Evolutionary conservation across 371 early-diverging fungal species (phyloP), one percentile per base, ranked within the genome.

Genomic region (Haplosporangium sp.): DNA sequence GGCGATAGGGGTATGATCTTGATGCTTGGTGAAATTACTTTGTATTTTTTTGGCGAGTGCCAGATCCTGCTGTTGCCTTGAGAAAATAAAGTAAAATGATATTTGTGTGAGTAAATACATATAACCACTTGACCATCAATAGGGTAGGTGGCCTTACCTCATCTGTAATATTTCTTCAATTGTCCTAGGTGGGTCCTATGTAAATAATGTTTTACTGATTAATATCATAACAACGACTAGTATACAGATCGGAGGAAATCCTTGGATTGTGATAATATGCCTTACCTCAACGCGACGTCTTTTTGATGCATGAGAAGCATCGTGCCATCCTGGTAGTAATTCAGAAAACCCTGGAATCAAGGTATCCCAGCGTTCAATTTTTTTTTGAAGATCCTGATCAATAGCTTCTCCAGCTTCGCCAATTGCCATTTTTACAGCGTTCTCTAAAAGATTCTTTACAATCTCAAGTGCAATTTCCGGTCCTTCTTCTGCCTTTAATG

Each of bases 351-450:
- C 61, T 40, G 65, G 61, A 5, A 63, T 37, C 7, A 71, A 48
- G 5, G 17, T 20, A 47, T 75, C 52, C 75, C 63, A 65, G 1
- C 56, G 69, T 34, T 56, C 42, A 13, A 75, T 13, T 13, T 53
- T 50, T 9, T 48, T 40, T 3, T 20, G 57, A 39, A 60, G 19
- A 2, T 61, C 47, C 11, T 64, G 62, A 13, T 15, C 40, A 40
- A 61, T 53, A 3, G 34, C 40, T 4, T 3, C 3, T 7, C 38
- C 53, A 17, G 44, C 38, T 6, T 19, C 72, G 0, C 19, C 50
- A 50, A 27, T 27, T 40, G 60, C 20, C 60, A 20, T 15, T 48
- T 13, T 34, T 37, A 69, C 48, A 5, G 45, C 34, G 40, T 35
- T 50, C 56, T 45, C 50, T 40, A 69, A 17, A 2, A 74, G 11